Base-by-base conservation (phyloP, 2,329 filamentous ascomycete genomes). In the Fusarium veterinarium region DNA sequence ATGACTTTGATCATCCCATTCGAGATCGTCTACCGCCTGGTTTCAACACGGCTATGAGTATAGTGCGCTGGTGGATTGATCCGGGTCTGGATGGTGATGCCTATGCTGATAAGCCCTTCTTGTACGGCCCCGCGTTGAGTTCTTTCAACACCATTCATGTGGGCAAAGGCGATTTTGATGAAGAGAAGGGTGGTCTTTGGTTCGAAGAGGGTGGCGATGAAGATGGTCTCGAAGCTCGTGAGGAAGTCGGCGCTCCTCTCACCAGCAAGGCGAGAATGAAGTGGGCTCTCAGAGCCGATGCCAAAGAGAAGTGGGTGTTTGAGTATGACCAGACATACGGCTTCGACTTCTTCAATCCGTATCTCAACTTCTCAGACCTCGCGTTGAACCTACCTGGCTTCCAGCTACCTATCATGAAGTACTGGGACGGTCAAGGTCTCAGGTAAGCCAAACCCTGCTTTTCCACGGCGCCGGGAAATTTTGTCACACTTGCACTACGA, bases 1-100 rank as follows among this genome's bases (percentile, higher is more conserved):
- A 98, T 81, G 95, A 98, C 85, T 98, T 98, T 80, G 95, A 97
- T 78, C 90, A 93, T 56, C 94, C 96, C 0, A 96, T 99, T 75
- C 90, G 94, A 35, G 92, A 97, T 79, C 89, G 91, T 20, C 86
- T 99, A 4, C 95, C 96, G 0, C 93, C 94, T 0, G 95, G 95
- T 0, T 97, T 97, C 82, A 90, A 90, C 79, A 92, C 93, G 14
- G 95, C 95, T 1, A 90, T 98, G 82, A 91, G 90, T 58, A 91
- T 97, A 46, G 93, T 97, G 33, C 93, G 93, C 76, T 97, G 93
- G 92, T 93, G 91, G 84, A 92, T 98, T 53, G 95, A 99, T 79
- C 95, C 95, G 0, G 94, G 95, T 0, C 84, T 99, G 1, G 94
- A 98, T 13, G 95, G 95, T 14, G 95, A 99, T 80, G 91, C 93